These are phyloP conservation scores for Fremontodendron californicum DNA, from an alignment of 345 rosid genomes.

Conservation along the genomic window DNA sequence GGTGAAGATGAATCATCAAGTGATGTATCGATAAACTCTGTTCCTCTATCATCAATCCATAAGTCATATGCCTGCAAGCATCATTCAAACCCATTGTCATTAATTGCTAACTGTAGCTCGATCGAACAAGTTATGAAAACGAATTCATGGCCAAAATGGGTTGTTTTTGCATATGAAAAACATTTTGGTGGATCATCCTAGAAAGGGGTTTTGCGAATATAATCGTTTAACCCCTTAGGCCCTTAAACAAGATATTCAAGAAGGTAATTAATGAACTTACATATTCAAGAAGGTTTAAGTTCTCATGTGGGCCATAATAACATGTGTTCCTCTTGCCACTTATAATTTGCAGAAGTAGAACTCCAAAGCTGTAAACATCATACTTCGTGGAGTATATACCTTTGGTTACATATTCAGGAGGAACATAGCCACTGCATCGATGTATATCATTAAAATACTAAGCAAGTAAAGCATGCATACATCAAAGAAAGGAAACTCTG, in stretches of 20 bases:
- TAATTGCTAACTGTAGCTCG: neutral
- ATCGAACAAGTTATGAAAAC: too few relatives aligned
- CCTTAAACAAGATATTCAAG: too few relatives aligned
- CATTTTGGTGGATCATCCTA: neutral
- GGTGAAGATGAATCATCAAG: constrained; percentile 10
- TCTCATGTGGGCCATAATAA: neutral
- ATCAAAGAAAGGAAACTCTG: neutral
- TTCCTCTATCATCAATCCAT: neutral
- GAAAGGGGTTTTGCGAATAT: neutral
- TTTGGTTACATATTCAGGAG: neutral
- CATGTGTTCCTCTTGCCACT: neutral
- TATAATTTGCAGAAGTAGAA: neutral
- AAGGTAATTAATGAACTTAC: constrained; percentile 20
- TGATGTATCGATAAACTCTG: constrained; percentile 8
- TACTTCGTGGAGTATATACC: neutral
- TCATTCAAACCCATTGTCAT: neutral
- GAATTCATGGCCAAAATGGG: neutral
- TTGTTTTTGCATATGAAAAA: neutral
- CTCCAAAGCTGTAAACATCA: neutral
- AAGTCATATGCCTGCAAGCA: constrained; percentile 11
- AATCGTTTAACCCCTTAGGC: neutral
- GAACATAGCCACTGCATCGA: neutral
- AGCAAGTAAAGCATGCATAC: neutral
- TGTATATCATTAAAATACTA: neutral
- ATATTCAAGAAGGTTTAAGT: constrained; percentile 29